Percentiles rank a stretch among this genome's conserved stretches.
Evolutionary conservation across 129 eudicot species (phyloP).

Genomic region (Flaveria ramosissima): DNA sequence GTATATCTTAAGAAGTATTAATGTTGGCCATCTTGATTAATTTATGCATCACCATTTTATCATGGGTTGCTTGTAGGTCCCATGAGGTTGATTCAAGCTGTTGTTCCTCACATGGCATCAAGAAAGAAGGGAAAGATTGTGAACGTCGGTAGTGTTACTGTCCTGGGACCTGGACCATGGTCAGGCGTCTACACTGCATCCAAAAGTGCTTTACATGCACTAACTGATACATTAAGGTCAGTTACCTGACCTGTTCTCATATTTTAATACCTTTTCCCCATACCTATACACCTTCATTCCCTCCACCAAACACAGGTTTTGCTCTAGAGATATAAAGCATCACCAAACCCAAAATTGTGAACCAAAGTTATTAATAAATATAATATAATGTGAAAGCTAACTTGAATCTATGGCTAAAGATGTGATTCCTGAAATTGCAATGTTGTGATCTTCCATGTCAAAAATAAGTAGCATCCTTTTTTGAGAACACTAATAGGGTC

Average conservation of each 20-base stretch:
- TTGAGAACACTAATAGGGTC: no score
- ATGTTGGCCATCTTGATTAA: background rate
- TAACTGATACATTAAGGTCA: conserved; percentile 82
- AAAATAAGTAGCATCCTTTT: no score
- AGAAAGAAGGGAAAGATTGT: conserved; percentile 92
- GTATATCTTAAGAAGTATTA: background rate
- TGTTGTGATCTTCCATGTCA: no score
- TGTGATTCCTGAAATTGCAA: no score
- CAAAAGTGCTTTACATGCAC: conserved; percentile 86
- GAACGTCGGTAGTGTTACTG: conserved; percentile 78
- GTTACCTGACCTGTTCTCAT: conserved; percentile 6
- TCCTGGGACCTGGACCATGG: conserved; percentile 89
- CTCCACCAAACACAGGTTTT: no score
- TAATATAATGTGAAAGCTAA: no score
- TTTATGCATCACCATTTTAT: background rate
- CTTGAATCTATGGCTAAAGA: no score
- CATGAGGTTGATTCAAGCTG: conserved; percentile 86
- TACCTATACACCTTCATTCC: background rate
- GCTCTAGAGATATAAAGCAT: no score
- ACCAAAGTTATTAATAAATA: no score
- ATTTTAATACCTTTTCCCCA: background rate
- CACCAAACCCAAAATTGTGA: no score
- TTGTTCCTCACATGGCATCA: conserved; percentile 92
- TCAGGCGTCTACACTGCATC: conserved; percentile 85
- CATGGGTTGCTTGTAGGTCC: conserved; percentile 49